Evolutionary conservation across 495 filamentous ascomycete genomes (phyloP).

Genomic region (Elasticomyces elasticus): DNA sequence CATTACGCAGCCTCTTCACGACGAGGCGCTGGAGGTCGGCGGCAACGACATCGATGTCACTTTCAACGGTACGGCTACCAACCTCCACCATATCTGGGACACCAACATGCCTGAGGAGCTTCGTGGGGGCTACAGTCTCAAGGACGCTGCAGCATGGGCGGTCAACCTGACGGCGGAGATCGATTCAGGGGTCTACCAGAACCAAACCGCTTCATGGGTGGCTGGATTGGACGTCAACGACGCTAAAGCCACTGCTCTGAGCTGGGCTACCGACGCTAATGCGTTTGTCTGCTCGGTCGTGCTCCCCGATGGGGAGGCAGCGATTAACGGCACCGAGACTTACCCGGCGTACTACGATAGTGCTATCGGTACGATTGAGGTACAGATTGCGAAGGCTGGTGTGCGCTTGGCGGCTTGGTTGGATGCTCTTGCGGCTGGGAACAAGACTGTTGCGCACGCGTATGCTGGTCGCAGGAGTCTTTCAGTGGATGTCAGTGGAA

Average conservation of each 20-base stretch:
- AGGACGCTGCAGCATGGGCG: conserved; percentile 44
- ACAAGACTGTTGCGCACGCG: not conserved
- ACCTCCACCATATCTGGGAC: conserved; percentile 51
- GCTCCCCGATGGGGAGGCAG: conserved; percentile 43
- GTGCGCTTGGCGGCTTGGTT: conserved; percentile 28
- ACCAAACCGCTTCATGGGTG: conserved; percentile 38
- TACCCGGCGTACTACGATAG: conserved; percentile 52
- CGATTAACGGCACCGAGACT: conserved; percentile 48
- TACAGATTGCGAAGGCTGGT: conserved; percentile 55
- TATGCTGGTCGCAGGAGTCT: not conserved
- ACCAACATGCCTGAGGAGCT: conserved; percentile 47
- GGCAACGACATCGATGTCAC: conserved; percentile 51
- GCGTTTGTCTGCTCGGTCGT: conserved; percentile 51
- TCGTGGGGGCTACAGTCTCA: conserved; percentile 41
- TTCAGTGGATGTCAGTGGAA: conserved; percentile 5
- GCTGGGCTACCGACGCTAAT: conserved; percentile 56
- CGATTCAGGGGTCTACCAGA: conserved; percentile 40
- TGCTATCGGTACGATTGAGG: conserved; percentile 53
- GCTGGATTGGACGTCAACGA: conserved; percentile 40
- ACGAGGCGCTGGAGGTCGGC: conserved; percentile 47
- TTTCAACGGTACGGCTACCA: conserved; percentile 38
- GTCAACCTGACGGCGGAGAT: conserved; percentile 43
- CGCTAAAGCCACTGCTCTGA: conserved; percentile 41
- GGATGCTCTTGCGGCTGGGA: conserved; percentile 19
- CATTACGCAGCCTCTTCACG: conserved; percentile 57